Conservation (phyloP, 73 alveolate species). For the Paramecium pentaurelia region DNA sequence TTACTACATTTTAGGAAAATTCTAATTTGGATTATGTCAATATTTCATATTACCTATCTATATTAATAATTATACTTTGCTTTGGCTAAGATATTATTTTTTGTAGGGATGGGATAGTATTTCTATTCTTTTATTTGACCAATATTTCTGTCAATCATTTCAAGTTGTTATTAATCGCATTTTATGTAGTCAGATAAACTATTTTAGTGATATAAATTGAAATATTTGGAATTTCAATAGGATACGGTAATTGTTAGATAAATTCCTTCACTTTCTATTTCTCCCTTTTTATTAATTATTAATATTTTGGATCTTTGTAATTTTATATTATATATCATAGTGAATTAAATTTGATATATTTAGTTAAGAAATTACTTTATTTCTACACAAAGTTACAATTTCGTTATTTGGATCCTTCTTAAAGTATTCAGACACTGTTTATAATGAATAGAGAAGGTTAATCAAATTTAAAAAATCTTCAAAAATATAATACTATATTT, state of each 20-base stretch:
- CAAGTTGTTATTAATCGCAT: background rate
- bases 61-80: background rate
- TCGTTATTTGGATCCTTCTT: background rate
- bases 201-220: background rate
- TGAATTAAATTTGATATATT: background rate
- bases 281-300: background rate
- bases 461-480: background rate
- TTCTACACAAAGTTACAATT: background rate
- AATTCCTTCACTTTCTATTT: background rate
- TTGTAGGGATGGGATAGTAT: background rate
- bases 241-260: background rate
- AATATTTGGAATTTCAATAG: background rate
- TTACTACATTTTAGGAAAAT: background rate
- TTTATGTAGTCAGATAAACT: background rate
- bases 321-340: background rate
- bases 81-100: background rate
- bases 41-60: background rate
- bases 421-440: background rate
- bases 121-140: background rate
- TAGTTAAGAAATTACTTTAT: background rate
- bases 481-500: too few species aligned
- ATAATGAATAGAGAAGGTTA: background rate
- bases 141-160: background rate
- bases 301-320: background rate
- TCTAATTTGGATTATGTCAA: background rate